A percentile compares a stretch with the other conserved stretches of the same genome.
Evolutionary conservation across 176 grass and related monocot species (phyloP).

Genomic region (Poa pratensis): DNA sequence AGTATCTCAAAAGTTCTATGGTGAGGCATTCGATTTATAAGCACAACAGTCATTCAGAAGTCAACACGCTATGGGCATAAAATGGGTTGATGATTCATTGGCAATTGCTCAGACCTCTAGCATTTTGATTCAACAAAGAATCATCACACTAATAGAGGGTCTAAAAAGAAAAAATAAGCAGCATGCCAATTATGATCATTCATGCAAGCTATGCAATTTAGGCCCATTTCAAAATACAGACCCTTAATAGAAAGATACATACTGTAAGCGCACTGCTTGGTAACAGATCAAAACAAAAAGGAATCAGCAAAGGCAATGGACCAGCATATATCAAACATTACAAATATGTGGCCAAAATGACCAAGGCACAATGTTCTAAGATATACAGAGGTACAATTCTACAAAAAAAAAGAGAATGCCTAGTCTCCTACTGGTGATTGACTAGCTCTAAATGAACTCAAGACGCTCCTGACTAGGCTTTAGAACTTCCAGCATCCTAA

Average conservation of each 20-base stretch:
- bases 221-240: not conserved
- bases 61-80: not conserved
- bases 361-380: constrained; percentile 33
- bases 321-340: constrained; percentile 47
- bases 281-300: constrained; percentile 5
- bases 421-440: constrained; percentile 30
- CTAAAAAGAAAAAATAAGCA: not conserved
- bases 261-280: not conserved
- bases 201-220: not conserved
- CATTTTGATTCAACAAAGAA: not conserved
- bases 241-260: not conserved
- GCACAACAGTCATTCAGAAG: not conserved
- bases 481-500: constrained; percentile 33
- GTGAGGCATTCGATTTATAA: not conserved
- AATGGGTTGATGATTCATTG: not conserved
- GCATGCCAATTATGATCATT: constrained; percentile 2
- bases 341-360: constrained; percentile 33
- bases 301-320: constrained; percentile 14
- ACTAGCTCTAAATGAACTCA: constrained; percentile 36
- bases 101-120: not conserved
- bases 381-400: constrained; percentile 55
- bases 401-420: constrained; percentile 44
- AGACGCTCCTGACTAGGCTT: constrained; percentile 19
- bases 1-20: not conserved
- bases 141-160: not conserved